Evolutionary conservation across 2,329 filamentous ascomycete species (phyloP), one percentile per base, ranked within the genome.

Genomic region (Colletotrichum echinochloae): DNA sequence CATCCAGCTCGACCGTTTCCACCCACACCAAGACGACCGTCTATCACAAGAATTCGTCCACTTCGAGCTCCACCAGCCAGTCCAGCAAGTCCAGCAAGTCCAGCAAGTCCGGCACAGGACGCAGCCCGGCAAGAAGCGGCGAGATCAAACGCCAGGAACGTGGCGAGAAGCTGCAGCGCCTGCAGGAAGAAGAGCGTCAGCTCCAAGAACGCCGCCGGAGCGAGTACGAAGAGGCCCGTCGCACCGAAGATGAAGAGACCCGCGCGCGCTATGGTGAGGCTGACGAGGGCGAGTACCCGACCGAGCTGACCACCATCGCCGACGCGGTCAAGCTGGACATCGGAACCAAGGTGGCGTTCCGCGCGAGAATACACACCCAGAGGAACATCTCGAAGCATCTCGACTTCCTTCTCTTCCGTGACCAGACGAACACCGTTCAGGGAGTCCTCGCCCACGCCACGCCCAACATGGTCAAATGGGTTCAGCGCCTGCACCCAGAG

Each of bases 331-430:
- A 64, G 44, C n/a, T 66, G 63, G 71, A n/a, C 28, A 18, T 74
- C 35, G 82, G 81, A 52, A 80, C 79, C 23, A 79, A 81, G 59
- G 80, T 84, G 59, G 82, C 79, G 62, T 83, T 84, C 70, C 78
- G 82, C 66, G 82, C 81, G 46, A 91, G 93, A 41, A 84, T 96
- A 26, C 92, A 95, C 79, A 93, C 94, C 66, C 86, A 96, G 69
- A 90, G 95, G 56, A 91, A 92, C 75, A 88, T 97, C 83, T 95
- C 94, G 78, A 88, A 93, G 75, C 91, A 92, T 74, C 85, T 97
- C 41, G 93, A 94, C 76, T 97, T 97, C 80, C 83, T 97, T 52
- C 88, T 97, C 69, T 92, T 97, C 77, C 91, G 95, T 65, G 94
- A 97, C 81, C 92, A 95, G 81, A 90, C 92, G 16, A 86, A 88